Evolutionary conservation across 2,329 filamentous ascomycete species (phyloP).

Genomic region (Exophiala sp.): DNA sequence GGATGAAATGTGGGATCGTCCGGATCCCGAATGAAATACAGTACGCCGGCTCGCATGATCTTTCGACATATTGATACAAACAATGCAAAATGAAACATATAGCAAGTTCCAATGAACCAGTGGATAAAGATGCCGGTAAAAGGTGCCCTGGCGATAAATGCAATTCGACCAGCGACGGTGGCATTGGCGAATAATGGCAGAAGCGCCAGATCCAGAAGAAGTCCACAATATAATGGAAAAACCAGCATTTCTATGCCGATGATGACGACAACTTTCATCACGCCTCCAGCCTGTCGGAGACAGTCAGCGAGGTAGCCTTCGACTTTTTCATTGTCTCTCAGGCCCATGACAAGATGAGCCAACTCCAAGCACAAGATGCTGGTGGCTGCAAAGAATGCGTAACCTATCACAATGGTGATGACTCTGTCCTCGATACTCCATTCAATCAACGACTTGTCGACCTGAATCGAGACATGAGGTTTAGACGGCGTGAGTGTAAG

Average conservation of each 20-base stretch:
- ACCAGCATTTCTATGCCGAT: conserved; percentile 99
- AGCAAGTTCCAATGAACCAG: conserved; percentile 97
- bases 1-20: conserved; percentile 98
- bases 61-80: conserved; percentile 99
- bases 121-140: conserved; percentile 93
- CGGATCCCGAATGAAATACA: conserved; percentile 97
- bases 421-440: conserved; percentile 67
- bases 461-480: not conserved
- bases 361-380: conserved; percentile 77
- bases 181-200: conserved; percentile 83
- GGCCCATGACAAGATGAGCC: conserved; percentile 64
- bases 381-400: conserved; percentile 68
- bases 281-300: conserved; percentile 88
- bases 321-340: conserved; percentile 52
- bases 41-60: conserved; percentile 89
- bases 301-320: conserved; percentile 78
- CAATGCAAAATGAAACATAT: conserved; percentile 99
- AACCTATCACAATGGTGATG: conserved; percentile 78
- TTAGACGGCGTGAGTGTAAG: conserved; percentile 1
- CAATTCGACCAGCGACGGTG: conserved; percentile 70
- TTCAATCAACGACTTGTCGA: conserved; percentile 58
- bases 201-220: conserved; percentile 82
- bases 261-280: conserved; percentile 96
- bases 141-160: conserved; percentile 74
- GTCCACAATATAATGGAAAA: conserved; percentile 91